These are phyloP conservation scores for Leccinum truebloodii DNA, from an alignment of 768 basidiomycete species.

Conservation along the genomic window DNA sequence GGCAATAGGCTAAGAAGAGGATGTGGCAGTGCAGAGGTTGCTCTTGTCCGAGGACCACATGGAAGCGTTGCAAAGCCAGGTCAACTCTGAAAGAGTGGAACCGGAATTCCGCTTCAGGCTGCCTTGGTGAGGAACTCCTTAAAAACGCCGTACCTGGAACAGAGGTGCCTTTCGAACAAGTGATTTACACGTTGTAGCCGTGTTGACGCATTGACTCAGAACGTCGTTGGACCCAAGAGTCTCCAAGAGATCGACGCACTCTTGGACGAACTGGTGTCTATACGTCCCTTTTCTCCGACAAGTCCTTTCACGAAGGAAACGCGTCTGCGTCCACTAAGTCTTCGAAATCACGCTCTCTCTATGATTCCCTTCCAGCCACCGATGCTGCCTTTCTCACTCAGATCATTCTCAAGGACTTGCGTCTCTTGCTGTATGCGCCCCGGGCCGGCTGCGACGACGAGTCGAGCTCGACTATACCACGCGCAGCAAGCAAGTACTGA, in stretches of 20 bases:
- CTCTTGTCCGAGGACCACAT: too few species aligned
- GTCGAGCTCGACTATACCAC: conserved; percentile 54
- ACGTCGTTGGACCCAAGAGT: conserved; percentile 35
- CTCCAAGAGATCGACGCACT: conserved; percentile 58
- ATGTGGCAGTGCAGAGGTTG: too few species aligned
- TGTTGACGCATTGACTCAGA: conserved; percentile 19
- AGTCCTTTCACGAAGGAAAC: conserved; percentile 41
- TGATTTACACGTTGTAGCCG: not conserved
- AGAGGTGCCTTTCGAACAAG: conserved; percentile 27
- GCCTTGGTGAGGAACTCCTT: conserved; percentile 68
- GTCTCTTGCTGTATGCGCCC: conserved; percentile 75
- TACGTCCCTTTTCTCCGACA: conserved; percentile 61
- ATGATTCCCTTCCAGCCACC: conserved; percentile 54
- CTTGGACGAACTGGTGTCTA: conserved; percentile 77
- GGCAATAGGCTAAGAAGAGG: too few species aligned
- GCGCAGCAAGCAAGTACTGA: conserved; percentile 54
- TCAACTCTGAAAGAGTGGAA: conserved; percentile 45
- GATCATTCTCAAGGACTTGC: conserved; percentile 85
- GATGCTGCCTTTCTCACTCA: conserved; percentile 77
- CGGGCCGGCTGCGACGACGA: conserved; percentile 45
- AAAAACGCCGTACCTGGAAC: conserved; percentile 38
- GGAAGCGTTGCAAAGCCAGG: too few species aligned
- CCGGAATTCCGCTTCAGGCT: conserved; percentile 52
- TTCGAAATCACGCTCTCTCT: conserved; percentile 56
- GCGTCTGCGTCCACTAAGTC: conserved; percentile 26